A percentile compares a stretch with the other conserved stretches of the same genome.
phyloP scores from a whole-genome alignment of 805 yeast species.

The Candida broadrunensis region DNA sequence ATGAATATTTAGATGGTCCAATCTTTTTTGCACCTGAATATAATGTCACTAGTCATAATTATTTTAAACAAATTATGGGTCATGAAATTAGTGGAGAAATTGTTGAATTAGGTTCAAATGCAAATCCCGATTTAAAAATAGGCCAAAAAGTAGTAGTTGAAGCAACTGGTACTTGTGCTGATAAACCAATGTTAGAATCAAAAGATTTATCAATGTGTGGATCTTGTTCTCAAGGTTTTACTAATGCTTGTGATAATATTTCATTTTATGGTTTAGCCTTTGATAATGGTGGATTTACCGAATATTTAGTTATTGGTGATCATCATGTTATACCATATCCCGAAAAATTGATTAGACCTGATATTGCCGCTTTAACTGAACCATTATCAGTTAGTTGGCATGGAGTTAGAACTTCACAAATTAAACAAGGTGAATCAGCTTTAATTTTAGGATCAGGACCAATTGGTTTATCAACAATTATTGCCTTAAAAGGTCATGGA shows the following conservation, averaged over 20 bases:
- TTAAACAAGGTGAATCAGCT: conserved; percentile 46
- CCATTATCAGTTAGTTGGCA: conserved; percentile 63
- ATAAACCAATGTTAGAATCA: conserved; percentile 36
- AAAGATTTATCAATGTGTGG: conserved; percentile 35
- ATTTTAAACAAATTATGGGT: conserved; percentile 46
- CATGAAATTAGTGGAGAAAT: conserved; percentile 68
- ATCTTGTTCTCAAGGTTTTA: conserved; percentile 48
- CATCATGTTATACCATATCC: conserved; percentile 42
- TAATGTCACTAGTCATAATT: conserved; percentile 43
- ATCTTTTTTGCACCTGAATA: conserved; percentile 47
- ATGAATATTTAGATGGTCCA: conserved; percentile 56
- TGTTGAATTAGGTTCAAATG: conserved; percentile 54
- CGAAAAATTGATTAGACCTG: conserved; percentile 32
- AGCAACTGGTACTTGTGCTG: conserved; percentile 58
- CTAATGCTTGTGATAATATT: conserved; percentile 50
- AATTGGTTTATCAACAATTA: conserved; percentile 56
- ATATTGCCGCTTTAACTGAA: conserved; percentile 52
- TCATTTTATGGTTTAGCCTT: conserved; percentile 57
- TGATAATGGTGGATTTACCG: conserved; percentile 54
- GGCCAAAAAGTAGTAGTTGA: conserved; percentile 73
- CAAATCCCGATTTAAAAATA: conserved; percentile 42
- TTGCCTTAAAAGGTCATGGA: conserved; percentile 47
- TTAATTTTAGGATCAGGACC: conserved; percentile 62
- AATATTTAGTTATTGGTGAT: conserved; percentile 41
- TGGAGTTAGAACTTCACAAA: conserved; percentile 43